A percentile compares a stretch with the other conserved stretches of the same genome.
phyloP scores from a whole-genome alignment of 768 basidiomycete species.

The Psilocybe cubensis region DNA sequence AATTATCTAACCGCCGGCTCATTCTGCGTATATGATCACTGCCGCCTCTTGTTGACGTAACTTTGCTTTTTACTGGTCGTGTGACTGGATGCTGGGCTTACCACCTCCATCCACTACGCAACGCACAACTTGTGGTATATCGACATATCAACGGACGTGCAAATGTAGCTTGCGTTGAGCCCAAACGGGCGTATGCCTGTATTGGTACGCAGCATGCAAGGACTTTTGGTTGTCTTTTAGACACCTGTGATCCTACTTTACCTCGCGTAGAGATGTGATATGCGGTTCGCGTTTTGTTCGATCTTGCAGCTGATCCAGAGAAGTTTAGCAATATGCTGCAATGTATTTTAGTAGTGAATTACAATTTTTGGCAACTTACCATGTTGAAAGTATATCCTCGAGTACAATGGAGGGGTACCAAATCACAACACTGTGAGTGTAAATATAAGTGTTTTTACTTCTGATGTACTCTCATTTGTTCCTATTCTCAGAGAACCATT shows the following conservation, averaged over 20 bases:
- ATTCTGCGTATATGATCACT: neutral
- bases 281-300: slow-evolving; percentile 65
- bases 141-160: slow-evolving; percentile 51
- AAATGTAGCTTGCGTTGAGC: slow-evolving; percentile 58
- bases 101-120: too few species aligned
- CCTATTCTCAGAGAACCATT: slow-evolving; percentile 60
- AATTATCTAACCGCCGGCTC: neutral
- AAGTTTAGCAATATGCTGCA: slow-evolving; percentile 69
- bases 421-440: slow-evolving; percentile 65
- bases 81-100: neutral
- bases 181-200: slow-evolving; percentile 72
- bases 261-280: slow-evolving; percentile 77
- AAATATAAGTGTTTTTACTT: neutral
- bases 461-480: neutral
- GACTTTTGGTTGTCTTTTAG: slow-evolving; percentile 69
- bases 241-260: slow-evolving; percentile 78
- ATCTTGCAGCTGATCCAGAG: slow-evolving; percentile 47
- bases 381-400: too few species aligned
- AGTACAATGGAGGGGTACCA: slow-evolving; percentile 81
- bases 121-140: slow-evolving; percentile 50
- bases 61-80: neutral
- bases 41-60: neutral
- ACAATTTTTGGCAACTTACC: too few species aligned
- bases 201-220: slow-evolving; percentile 56
- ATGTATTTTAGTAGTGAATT: slow-evolving; percentile 79